Percentiles rank a stretch among this genome's conserved stretches.
These are phyloP conservation scores for Cryphonectria parasitica DNA, from an alignment of 2,329 filamentous ascomycete genomes.

Conservation along the genomic window DNA sequence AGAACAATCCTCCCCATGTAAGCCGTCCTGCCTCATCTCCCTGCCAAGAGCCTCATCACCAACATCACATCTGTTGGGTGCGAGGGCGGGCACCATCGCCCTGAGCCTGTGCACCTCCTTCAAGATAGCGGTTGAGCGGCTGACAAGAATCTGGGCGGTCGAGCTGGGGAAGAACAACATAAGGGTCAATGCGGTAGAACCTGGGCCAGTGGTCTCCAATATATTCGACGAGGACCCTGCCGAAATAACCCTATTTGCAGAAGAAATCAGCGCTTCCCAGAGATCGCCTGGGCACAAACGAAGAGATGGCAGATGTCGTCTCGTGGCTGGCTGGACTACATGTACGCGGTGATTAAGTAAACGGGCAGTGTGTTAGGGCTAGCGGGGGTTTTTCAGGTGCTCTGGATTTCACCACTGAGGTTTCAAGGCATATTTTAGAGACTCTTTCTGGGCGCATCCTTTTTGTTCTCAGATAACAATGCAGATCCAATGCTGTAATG, in stretches of 20 bases:
- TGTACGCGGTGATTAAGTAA: constrained; percentile 53
- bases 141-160: constrained; percentile 62
- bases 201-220: constrained; percentile 62
- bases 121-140: constrained; percentile 63
- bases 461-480: background rate
- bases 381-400: constrained; percentile 48
- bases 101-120: constrained; percentile 57
- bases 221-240: constrained; percentile 58
- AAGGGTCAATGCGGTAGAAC: constrained; percentile 64
- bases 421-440: background rate
- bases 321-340: constrained; percentile 56
- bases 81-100: constrained; percentile 48
- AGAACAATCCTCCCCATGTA: constrained; percentile 58
- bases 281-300: constrained; percentile 52
- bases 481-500: background rate
- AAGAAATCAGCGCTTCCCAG: constrained; percentile 54
- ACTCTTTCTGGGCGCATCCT: no score
- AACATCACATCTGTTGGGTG: constrained; percentile 63
- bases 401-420: constrained; percentile 21
- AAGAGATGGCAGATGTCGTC: constrained; percentile 61
- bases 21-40: constrained; percentile 55
- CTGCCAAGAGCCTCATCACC: constrained; percentile 53
- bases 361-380: constrained; percentile 59
- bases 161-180: constrained; percentile 61
- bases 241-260: constrained; percentile 53